Percentiles rank a stretch among this genome's conserved stretches.
phyloP scores from a whole-genome alignment of 768 basidiomycete genomes.

The Mrakia gelida region DNA sequence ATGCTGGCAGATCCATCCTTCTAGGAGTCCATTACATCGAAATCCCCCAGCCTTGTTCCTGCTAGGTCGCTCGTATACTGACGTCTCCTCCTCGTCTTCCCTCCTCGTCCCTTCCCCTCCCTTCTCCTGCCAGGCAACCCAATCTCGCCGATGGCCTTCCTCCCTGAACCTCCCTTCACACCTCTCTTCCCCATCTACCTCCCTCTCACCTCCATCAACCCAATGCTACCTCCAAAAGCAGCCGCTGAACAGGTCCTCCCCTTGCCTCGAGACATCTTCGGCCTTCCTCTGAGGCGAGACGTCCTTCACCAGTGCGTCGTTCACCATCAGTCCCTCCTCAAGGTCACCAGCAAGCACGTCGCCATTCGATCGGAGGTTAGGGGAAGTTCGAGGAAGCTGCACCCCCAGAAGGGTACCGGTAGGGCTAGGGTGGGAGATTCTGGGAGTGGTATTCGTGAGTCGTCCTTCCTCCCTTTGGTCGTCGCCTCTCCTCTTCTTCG shows the following conservation, averaged over 20 bases:
- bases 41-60: not conserved
- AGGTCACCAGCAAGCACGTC: not conserved
- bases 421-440: conserved; percentile 82
- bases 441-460: conserved; percentile 50
- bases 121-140: conserved; percentile 18
- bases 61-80: not conserved
- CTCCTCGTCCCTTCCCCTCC: conserved; percentile 3
- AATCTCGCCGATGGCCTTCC: conserved; percentile 21
- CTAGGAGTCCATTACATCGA: not conserved
- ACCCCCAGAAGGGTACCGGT: conserved; percentile 87
- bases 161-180: conserved; percentile 18
- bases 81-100: not conserved
- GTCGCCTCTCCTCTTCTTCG: not conserved
- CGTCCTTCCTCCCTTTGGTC: not conserved
- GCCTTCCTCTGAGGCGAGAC: conserved; percentile 80
- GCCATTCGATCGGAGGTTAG: conserved; percentile 68
- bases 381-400: conserved; percentile 83
- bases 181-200: conserved; percentile 36
- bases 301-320: conserved; percentile 88
- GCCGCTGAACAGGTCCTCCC: conserved; percentile 39
- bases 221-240: conserved; percentile 17
- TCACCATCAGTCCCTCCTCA: conserved; percentile 68
- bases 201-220: conserved; percentile 35
- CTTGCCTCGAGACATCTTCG: conserved; percentile 61
- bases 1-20: too few relatives aligned